These are phyloP conservation scores for Eucalyptus shirleyi DNA, from an alignment of 345 rosid genomes.

Conservation along the genomic window DNA sequence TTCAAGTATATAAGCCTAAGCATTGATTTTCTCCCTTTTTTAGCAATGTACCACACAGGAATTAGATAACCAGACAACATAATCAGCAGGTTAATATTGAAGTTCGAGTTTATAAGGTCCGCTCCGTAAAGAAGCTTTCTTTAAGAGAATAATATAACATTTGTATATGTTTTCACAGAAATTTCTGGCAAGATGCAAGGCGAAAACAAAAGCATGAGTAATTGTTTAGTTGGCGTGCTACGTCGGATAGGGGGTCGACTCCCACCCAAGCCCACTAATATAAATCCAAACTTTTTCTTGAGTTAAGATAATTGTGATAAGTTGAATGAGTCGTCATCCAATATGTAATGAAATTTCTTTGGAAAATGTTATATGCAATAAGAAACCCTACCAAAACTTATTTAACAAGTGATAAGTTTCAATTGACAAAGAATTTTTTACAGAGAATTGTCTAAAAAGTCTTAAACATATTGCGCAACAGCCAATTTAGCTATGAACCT, in stretches of 20 bases:
- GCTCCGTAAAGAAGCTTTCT: not conserved
- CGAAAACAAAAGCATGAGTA: not conserved
- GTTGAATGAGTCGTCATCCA: not conserved
- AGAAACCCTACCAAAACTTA: not conserved
- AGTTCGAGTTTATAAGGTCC: not conserved
- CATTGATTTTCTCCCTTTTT: not conserved
- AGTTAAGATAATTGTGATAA: not conserved
- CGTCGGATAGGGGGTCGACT: not conserved
- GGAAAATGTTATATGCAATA: not conserved
- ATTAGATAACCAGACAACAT: not conserved
- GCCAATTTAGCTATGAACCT: not conserved
- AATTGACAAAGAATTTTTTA: not conserved
- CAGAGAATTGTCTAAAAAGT: not conserved
- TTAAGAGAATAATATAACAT: not conserved
- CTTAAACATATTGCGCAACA: not conserved
- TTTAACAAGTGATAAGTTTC: not conserved
- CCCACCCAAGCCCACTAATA: not conserved
- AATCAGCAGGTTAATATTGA: not conserved
- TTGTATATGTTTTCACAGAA: not conserved
- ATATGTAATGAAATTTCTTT: not conserved
- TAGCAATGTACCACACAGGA: not conserved
- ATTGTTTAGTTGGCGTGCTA: not conserved
- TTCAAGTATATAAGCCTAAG: not conserved
- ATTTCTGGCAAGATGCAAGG: not conserved
- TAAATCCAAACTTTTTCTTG: not conserved